Evolutionary conservation across 305 asterid genomes (phyloP), one percentile per base, ranked within the genome.

Genomic region (Rubia tinctorum): DNA sequence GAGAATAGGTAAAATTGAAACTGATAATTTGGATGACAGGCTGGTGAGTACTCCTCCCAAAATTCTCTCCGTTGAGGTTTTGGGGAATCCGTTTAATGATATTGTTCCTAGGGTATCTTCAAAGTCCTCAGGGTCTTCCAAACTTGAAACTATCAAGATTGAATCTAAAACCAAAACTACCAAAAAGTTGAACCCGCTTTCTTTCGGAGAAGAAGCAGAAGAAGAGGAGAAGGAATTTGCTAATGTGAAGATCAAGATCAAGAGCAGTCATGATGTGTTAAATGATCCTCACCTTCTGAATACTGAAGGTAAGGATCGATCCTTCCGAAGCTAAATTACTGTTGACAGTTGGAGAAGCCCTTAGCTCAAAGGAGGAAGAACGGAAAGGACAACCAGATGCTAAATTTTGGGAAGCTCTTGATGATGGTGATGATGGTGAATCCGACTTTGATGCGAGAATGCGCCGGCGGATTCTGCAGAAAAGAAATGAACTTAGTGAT

Each of bases 121-220:
- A 27, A 86, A 82, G 82, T 82, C 91, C 67, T 80, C 83, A 69
- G 82, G 79, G 44, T 69, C 84, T 71, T 77, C 88, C 43, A 63
- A 63, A 69, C 75, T 39, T 72, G 74, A 80, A 69, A 66, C 82
- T 58, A 91, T 84, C 73, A 88, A 82, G 80, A 82, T 82, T 70
- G 87, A 86, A 66, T 55, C 84, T 65, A 88, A 83, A 73, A 89
- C 78, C 79, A 92, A 90, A 84, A 91, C 84, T 75, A 86, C 84
- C 61, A 92, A 92, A 82, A 94, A 94, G 84, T 82, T 94, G 88
- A 94, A 88, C 83, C 84, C 90, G 89, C 95, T 94, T 77, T 94
- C 98, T 62, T 94, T 94, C 85, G 99, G 99, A 76, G 98, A 94
- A 85, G 98, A 94, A 87, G 99, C 99, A 79, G 97, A 92, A 78